Conservation (phyloP, 108 stramenopile species). For the Pinguiococcus pyrenoidosus region DNA sequence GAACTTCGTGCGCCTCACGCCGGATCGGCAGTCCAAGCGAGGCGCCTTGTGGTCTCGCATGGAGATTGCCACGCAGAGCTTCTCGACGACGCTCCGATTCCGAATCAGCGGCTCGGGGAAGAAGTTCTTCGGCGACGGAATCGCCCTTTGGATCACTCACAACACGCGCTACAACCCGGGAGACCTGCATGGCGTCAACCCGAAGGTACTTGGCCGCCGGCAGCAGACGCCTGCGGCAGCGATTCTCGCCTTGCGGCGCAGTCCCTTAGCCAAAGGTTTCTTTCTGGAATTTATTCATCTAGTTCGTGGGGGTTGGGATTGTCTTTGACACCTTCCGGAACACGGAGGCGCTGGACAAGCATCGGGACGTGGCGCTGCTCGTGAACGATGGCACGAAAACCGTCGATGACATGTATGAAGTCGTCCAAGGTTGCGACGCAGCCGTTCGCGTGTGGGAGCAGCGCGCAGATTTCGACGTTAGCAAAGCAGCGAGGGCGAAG, state of each 20-base stretch:
- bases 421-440: conserved; percentile 12
- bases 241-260: no score
- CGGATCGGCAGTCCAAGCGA: conserved; percentile 31
- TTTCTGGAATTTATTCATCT: no score
- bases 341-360: conserved; percentile 15
- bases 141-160: conserved; percentile 33
- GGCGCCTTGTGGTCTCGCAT: conserved; percentile 18
- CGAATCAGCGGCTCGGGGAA: conserved; percentile 15
- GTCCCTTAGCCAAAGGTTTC: no score
- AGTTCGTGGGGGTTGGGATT: conserved; percentile 27
- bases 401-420: not conserved
- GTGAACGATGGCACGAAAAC: conserved; percentile 16
- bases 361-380: conserved; percentile 34
- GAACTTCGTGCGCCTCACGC: conserved; percentile 34
- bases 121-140: conserved; percentile 36
- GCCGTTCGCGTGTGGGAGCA: conserved; percentile 28
- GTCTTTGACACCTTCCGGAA: conserved; percentile 42
- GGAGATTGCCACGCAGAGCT: not conserved
- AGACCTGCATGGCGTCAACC: conserved; percentile 17
- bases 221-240: no score
- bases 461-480: conserved; percentile 31
- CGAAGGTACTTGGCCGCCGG: no score
- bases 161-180: conserved; percentile 3
- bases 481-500: conserved; percentile 14
- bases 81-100: conserved; percentile 19